Evolutionary conservation across 2,329 filamentous ascomycete species (phyloP).

Genomic region (Lecanicillium sp.): DNA sequence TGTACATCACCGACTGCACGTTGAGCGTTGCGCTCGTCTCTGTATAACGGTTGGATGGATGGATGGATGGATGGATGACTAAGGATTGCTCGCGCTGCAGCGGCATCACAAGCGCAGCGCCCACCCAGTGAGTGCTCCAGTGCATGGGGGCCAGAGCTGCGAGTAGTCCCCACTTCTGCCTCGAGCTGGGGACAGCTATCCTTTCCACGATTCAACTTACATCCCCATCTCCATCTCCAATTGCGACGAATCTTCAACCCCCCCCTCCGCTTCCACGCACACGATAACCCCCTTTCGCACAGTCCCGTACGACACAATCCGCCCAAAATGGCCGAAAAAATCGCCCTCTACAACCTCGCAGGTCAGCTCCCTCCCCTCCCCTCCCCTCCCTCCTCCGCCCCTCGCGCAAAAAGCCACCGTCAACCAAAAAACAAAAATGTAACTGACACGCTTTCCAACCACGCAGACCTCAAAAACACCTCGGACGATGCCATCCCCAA

Average conservation of each 20-base stretch:
- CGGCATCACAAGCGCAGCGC: too few relatives aligned
- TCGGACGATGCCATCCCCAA: slow-evolving; percentile 91
- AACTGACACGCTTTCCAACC: slow-evolving; percentile 3
- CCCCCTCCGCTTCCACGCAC: not conserved
- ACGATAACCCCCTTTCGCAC: not conserved
- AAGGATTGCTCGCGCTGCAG: not conserved
- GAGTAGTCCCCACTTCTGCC: not conserved
- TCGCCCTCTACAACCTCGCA: slow-evolving; percentile 61
- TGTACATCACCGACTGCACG: too few relatives aligned
- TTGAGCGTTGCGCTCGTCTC: too few relatives aligned
- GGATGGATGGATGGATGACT: too few relatives aligned
- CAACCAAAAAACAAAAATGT: too few relatives aligned
- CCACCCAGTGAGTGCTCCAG: too few relatives aligned
- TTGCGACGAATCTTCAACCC: slow-evolving; percentile 4
- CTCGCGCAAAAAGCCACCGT: not conserved
- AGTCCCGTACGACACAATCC: too few relatives aligned
- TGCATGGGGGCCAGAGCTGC: not conserved
- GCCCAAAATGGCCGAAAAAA: slow-evolving; percentile 46
- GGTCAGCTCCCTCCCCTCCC: slow-evolving; percentile 39
- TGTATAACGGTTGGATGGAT: too few relatives aligned
- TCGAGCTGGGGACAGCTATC: slow-evolving; percentile 13
- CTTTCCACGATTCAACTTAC: slow-evolving; percentile 15
- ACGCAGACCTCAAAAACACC: slow-evolving; percentile 86
- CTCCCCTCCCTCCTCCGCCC: too few relatives aligned
- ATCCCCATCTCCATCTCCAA: slow-evolving; percentile 17